Evolutionary conservation across 2,329 filamentous ascomycete species (phyloP).

Genomic region (Sarocladiaceae sp.): DNA sequence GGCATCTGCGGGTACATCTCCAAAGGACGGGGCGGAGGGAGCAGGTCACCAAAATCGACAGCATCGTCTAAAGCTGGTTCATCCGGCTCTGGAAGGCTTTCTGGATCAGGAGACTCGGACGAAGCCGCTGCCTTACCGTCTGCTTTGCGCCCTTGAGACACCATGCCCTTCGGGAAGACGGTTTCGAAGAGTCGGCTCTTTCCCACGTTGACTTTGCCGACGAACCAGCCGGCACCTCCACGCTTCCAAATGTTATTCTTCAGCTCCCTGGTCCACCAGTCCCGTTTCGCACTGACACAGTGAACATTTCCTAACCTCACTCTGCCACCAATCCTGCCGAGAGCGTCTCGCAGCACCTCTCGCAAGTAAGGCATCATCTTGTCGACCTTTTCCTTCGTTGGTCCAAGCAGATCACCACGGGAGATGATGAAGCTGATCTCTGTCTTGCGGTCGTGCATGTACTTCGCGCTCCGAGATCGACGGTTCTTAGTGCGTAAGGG

Average conservation of each 20-base stretch:
- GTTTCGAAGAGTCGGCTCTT: slow-evolving; percentile 89
- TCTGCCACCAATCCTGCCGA: slow-evolving; percentile 63
- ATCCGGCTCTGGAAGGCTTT: slow-evolving; percentile 24
- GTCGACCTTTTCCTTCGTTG: slow-evolving; percentile 80
- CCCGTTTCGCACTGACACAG: slow-evolving; percentile 79
- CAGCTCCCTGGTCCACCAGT: slow-evolving; percentile 87
- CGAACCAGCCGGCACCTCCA: slow-evolving; percentile 88
- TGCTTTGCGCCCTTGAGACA: slow-evolving; percentile 25
- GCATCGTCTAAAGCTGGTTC: slow-evolving; percentile 16
- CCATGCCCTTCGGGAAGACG: slow-evolving; percentile 75
- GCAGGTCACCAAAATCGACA: slow-evolving; percentile 48
- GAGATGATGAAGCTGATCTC: slow-evolving; percentile 92
- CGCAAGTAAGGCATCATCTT: slow-evolving; percentile 79
- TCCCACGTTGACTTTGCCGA: slow-evolving; percentile 97
- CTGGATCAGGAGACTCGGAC: not conserved
- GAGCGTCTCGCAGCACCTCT: slow-evolving; percentile 69
- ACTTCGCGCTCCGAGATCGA: slow-evolving; percentile 64
- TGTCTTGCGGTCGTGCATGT: slow-evolving; percentile 61
- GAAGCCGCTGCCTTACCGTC: not conserved
- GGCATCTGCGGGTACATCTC: slow-evolving; percentile 80
- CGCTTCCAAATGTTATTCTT: slow-evolving; percentile 82
- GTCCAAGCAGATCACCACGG: slow-evolving; percentile 78
- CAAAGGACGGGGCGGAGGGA: slow-evolving; percentile 73
- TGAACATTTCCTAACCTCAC: slow-evolving; percentile 84
- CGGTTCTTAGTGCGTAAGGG: slow-evolving; percentile 77